Percentiles rank a stretch among this genome's conserved stretches.
These are phyloP conservation scores for Peronospora farinosa DNA, from an alignment of 352 stramenopile genomes.

Conservation along the genomic window DNA sequence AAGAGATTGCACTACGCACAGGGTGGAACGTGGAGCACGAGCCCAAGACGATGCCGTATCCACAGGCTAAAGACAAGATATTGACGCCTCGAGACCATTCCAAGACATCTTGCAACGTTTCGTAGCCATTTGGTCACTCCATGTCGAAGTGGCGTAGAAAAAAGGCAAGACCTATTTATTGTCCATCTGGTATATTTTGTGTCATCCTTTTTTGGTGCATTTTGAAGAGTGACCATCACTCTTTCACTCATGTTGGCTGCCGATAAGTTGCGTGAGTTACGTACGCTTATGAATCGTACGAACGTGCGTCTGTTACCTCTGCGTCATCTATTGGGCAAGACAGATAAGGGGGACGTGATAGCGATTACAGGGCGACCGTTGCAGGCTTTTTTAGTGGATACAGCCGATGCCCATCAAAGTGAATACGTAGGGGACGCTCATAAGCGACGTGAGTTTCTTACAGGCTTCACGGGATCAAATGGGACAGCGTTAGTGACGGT, in stretches of 20 bases:
- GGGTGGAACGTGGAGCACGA: slow-evolving; percentile 53
- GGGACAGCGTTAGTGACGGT: slow-evolving; percentile 88
- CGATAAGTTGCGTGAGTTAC: slow-evolving; percentile 62
- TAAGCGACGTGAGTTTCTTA: slow-evolving; percentile 93
- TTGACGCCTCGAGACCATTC: slow-evolving; percentile 53
- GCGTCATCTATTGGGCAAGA: slow-evolving; percentile 50
- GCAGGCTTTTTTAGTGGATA: slow-evolving; percentile 92
- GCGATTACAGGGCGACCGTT: slow-evolving; percentile 44
- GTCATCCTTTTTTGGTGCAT: no score
- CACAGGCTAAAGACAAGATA: slow-evolving; percentile 73
- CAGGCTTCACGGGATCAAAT: slow-evolving; percentile 94
- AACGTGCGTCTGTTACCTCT: slow-evolving; percentile 64
- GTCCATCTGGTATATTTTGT: slow-evolving; percentile 2
- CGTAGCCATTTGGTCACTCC: slow-evolving; percentile 14
- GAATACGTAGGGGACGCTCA: slow-evolving; percentile 97
- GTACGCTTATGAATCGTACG: slow-evolving; percentile 50
- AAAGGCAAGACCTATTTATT: slow-evolving; percentile 35
- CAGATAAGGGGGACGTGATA: slow-evolving; percentile 9
- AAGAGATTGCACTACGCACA: slow-evolving; percentile 64
- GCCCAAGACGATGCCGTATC: slow-evolving; percentile 65
- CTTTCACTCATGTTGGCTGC: slow-evolving; percentile 29
- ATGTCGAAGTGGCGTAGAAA: background rate
- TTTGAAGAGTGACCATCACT: slow-evolving; percentile 7
- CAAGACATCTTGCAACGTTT: slow-evolving; percentile 34
- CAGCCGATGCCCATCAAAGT: slow-evolving; percentile 95